These are phyloP conservation scores for Alternaria sp. DNA, from an alignment of 2,329 filamentous ascomycete species.

Conservation along the genomic window DNA sequence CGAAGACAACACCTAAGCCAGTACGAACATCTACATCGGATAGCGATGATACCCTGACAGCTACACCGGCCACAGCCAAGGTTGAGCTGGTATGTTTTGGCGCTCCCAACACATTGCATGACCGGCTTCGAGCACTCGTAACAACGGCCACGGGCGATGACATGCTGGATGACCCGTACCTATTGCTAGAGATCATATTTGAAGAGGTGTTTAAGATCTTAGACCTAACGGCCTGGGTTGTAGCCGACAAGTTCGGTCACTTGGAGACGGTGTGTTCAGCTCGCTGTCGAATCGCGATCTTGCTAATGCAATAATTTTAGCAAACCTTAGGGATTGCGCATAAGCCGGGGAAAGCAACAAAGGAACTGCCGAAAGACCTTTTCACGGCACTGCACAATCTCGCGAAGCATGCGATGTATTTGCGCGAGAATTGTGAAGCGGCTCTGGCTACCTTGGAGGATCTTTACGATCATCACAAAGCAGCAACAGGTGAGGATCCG, in stretches of 20 bases:
- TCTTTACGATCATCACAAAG: conserved; percentile 33
- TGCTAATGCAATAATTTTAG: conserved; percentile 27
- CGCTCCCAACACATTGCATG: conserved; percentile 27
- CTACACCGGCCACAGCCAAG: not conserved
- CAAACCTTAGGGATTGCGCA: conserved; percentile 33
- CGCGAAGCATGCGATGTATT: conserved; percentile 51
- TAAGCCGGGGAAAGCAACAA: conserved; percentile 26
- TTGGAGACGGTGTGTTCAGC: conserved; percentile 40
- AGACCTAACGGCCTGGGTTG: conserved; percentile 41
- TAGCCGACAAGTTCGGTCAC: conserved; percentile 42
- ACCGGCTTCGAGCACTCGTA: conserved; percentile 28
- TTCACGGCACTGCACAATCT: conserved; percentile 49
- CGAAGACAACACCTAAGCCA: conserved; percentile 5
- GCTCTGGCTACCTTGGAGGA: conserved; percentile 39
- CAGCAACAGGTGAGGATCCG: conserved; percentile 9
- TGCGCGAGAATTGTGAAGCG: conserved; percentile 49
- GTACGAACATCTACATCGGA: conserved; percentile 25
- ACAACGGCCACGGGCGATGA: conserved; percentile 27
- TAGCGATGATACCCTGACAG: conserved; percentile 22
- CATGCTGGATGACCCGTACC: conserved; percentile 42
- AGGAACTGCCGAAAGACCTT: conserved; percentile 31
- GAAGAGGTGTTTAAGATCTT: conserved; percentile 45
- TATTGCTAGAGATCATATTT: conserved; percentile 43
- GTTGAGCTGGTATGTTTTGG: conserved; percentile 46
- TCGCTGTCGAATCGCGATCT: not conserved